These are phyloP conservation scores for Didymella pomorum DNA, from an alignment of 2,329 filamentous ascomycete species.

Conservation along the genomic window DNA sequence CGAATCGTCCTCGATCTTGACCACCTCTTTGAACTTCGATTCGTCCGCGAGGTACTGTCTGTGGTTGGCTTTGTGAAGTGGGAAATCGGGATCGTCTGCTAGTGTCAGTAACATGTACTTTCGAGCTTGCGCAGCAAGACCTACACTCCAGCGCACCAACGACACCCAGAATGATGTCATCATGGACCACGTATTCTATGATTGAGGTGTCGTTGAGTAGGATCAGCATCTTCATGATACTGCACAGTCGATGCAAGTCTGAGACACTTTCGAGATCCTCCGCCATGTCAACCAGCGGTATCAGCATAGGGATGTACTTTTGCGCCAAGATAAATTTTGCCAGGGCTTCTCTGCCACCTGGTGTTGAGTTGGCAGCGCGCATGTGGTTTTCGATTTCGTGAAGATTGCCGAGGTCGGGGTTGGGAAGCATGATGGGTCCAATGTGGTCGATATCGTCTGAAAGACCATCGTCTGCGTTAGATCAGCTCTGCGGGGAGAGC, in stretches of 20 bases:
- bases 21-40: conserved; percentile 94
- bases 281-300: conserved; percentile 84
- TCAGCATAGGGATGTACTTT: conserved; percentile 86
- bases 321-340: conserved; percentile 86
- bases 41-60: conserved; percentile 89
- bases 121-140: conserved; percentile 27
- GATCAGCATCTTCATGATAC: conserved; percentile 97
- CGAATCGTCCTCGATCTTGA: conserved; percentile 82
- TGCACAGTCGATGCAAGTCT: conserved; percentile 91
- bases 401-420: conserved; percentile 82
- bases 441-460: conserved; percentile 85
- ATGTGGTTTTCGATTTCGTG: conserved; percentile 85
- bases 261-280: conserved; percentile 88
- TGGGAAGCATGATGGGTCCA: conserved; percentile 75
- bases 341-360: conserved; percentile 81
- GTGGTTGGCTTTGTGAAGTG: conserved; percentile 96
- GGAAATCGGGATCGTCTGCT: conserved; percentile 90
- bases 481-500: conserved; percentile 26
- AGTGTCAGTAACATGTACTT: conserved; percentile 1
- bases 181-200: conserved; percentile 91
- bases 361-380: conserved; percentile 76
- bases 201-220: conserved; percentile 93
- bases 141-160: conserved; percentile 90
- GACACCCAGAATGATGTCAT: conserved; percentile 87
- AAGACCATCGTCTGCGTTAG: conserved; percentile 74